Evolutionary conservation across 176 grass and related monocot genomes (phyloP), one percentile per base, ranked within the genome.

Genomic region (Avena insularis): DNA sequence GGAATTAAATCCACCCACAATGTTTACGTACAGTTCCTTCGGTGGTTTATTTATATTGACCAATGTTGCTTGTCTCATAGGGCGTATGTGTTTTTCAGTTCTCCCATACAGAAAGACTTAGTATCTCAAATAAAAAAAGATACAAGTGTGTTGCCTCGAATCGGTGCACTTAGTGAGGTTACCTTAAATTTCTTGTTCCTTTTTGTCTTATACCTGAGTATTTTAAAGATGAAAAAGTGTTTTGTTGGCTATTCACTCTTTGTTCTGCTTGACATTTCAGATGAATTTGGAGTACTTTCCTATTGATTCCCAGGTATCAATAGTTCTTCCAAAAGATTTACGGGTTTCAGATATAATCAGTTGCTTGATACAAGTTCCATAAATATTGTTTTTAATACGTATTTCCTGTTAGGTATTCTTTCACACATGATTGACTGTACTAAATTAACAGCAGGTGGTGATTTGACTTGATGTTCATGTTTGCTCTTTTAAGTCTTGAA

Each of bases 251-350:
- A 80, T 66, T 87, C 78, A 86, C 81, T 66, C 48, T 65, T 79
- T 63, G 16, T 75, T 88, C 55, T 75, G 48, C 43, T 36, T 76
- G 78, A 49, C 62, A 78, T 85, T 91, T 96, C 89, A 96, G 96
- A 94, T 93, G 90, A 98, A 98, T 86, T 92, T 98, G 96, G 96
- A 98, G 84, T 98, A 98, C 71, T 98, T 98, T 90, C 82, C 96
- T 82, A 94, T 98, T 87, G 96, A 98, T 91, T 94, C 90, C 54
- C 96, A 98, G 96, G 96, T 98, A 98, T 54, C 67, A 65, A 79
- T 78, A 64, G 75, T 66, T 8, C 35, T 68, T 56, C n/a, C 36
- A 38, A 56, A 83, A 71, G 57, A 74, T 38, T 38, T 1, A 47
- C 84, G 16, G 7, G 47, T 64, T 81, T 74, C 48, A 48, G 27